Conservation (phyloP, 352 stramenopile species). For the Peronospora destructor region DNA sequence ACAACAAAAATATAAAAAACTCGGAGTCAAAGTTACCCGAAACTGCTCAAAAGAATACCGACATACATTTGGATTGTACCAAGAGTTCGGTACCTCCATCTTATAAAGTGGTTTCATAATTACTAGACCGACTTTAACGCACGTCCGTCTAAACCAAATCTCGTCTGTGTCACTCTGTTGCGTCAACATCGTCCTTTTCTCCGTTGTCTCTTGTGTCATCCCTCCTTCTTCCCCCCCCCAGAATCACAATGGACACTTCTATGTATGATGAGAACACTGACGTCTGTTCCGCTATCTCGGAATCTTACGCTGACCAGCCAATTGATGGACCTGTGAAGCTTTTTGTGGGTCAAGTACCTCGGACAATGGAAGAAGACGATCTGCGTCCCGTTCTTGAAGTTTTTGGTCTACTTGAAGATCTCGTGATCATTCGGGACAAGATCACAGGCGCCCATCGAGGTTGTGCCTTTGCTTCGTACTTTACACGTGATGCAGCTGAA, state of each 20-base stretch:
- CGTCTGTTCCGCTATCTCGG: not conserved
- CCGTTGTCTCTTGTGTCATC: not conserved
- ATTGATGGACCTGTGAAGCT: slow-evolving; percentile 59
- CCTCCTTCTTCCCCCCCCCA: not conserved
- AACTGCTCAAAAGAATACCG: too few relatives aligned
- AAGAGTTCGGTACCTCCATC: not conserved
- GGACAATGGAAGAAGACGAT: slow-evolving; percentile 84
- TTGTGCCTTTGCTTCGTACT: slow-evolving; percentile 88
- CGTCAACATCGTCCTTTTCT: slow-evolving; percentile 12
- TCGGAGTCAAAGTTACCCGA: not conserved
- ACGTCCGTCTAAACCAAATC: not conserved
- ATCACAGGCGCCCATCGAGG: slow-evolving; percentile 79
- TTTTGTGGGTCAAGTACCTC: slow-evolving; percentile 82
- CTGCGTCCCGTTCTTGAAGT: slow-evolving; percentile 80
- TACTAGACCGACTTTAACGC: not conserved
- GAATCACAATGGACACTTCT: slow-evolving; percentile 8
- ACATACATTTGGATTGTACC: not conserved
- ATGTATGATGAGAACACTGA: slow-evolving; percentile 5
- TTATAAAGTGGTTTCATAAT: slow-evolving; percentile 9
- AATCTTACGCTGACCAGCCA: slow-evolving; percentile 7
- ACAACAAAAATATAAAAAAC: not conserved
- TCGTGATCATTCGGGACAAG: slow-evolving; percentile 90
- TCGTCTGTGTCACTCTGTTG: slow-evolving; percentile 18
- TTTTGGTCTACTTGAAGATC: slow-evolving; percentile 77
- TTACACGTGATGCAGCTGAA: slow-evolving; percentile 60